Evolutionary conservation across 257 asterid species (phyloP), one percentile per base, ranked within the genome.

Genomic region (Leptodermis oblonga): DNA sequence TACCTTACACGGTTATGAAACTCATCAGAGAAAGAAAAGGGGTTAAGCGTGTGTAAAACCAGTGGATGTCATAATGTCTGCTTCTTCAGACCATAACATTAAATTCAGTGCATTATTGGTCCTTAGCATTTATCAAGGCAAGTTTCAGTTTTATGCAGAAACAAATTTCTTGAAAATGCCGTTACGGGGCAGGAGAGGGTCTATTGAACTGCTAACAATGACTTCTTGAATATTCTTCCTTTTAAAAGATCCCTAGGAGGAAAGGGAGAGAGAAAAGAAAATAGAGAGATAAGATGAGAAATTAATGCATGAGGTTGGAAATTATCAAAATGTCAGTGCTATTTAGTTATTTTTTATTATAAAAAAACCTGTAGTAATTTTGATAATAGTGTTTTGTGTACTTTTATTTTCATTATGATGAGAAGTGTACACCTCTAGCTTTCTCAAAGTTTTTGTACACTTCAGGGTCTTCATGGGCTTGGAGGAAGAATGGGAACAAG

Each of bases 401-500:
- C 14, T 10, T 59, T 34, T 34, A 9, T 55, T 62, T 28, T 43
- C 37, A 46, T 48, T 25, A 25, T 69, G 67, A 65, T 18, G 65
- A 67, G 59, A 67, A n/a, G 43, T n/a, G 63, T 51, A n/a, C 26
- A 41, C 52, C 31, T 34, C 67, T 39, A 53, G 15, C 52, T 72
- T 76, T 78, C 79, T 80, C n/a, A 75, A 78, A 65, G 64, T 77
- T 69, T 74, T 82, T 77, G 52, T 75, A 67, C 69, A 53, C 78
- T 74, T 26, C 73, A 92, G 98, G 97, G 98, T 62, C 72, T 90
- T 70, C 96, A 87, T 76, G 97, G 96, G 58, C 80, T 90, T 72
- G 98, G 98, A 72, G 98, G 97, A 81, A 88, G 97, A 80, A 82
- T 92, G 95, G 97, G 94, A 65, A 92, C 98, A 72, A 77, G 98